A percentile compares a stretch with the other conserved stretches of the same genome.
Conservation (phyloP, 768 basidiomycete species). For the Podaxis sp. region DNA sequence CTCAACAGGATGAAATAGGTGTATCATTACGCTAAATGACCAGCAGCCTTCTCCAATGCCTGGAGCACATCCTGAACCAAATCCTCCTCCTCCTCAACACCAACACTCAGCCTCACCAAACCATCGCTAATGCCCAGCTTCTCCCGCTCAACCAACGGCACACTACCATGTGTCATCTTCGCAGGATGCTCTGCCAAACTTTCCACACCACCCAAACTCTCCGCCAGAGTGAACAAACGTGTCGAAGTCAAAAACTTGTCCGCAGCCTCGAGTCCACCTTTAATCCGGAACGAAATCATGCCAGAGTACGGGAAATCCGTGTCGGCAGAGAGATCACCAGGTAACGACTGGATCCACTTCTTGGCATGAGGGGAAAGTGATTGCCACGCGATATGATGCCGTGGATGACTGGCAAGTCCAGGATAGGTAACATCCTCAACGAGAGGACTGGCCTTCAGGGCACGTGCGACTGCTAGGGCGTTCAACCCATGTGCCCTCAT, state of each 20-base stretch:
- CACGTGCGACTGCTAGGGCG: constrained; percentile 72
- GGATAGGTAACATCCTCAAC: constrained; percentile 90
- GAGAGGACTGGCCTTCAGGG: constrained; percentile 49
- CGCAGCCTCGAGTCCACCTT: constrained; percentile 54
- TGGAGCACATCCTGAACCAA: constrained; percentile 68
- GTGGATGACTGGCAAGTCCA: constrained; percentile 67
- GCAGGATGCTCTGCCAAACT: constrained; percentile 85
- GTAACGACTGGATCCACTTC: constrained; percentile 48
- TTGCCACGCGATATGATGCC: constrained; percentile 60
- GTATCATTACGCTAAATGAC: background rate
- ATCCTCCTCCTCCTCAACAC: constrained; percentile 87
- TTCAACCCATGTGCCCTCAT: constrained; percentile 87
- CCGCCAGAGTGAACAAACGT: constrained; percentile 77
- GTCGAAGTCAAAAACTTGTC: constrained; percentile 66
- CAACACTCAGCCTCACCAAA: constrained; percentile 79
- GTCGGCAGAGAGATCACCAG: constrained; percentile 18
- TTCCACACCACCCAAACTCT: constrained; percentile 91
- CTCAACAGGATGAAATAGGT: background rate
- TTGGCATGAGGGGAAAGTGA: constrained; percentile 70
- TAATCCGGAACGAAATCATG: constrained; percentile 82
- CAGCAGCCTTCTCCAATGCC: constrained; percentile 52
- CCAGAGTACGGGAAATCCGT: constrained; percentile 83
- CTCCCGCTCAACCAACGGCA: constrained; percentile 67
- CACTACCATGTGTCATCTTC: constrained; percentile 84
- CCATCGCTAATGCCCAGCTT: constrained; percentile 76